A percentile compares a stretch with the other conserved stretches of the same genome.
These are phyloP conservation scores for Aspergillus wentii DNA, from an alignment of 495 filamentous ascomycete genomes.

Conservation along the genomic window DNA sequence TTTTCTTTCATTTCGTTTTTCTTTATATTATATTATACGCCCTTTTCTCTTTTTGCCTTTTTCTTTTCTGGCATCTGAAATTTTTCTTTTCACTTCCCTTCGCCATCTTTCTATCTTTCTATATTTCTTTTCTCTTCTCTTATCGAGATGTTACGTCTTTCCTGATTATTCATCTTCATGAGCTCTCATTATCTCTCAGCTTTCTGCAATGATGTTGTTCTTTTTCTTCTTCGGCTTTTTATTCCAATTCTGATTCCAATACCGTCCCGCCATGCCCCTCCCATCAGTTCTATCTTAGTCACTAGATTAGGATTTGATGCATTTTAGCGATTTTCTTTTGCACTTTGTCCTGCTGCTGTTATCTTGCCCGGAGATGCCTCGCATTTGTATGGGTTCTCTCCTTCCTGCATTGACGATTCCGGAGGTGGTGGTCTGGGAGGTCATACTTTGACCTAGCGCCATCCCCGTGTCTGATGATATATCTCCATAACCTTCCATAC, in stretches of 20 bases:
- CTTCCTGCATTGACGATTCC: too few relatives aligned
- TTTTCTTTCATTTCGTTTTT: conserved; percentile 7
- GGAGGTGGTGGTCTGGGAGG: too few relatives aligned
- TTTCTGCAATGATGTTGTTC: conserved; percentile 1
- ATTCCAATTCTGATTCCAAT: too few relatives aligned
- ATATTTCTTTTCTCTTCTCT: neutral
- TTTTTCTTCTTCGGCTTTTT: neutral
- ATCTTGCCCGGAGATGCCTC: conserved; percentile 14
- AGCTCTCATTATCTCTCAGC: neutral
- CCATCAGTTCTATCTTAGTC: conserved; percentile 9
- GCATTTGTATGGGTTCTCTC: conserved; percentile 11
- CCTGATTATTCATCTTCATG: neutral
- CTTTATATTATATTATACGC: conserved; percentile 1
- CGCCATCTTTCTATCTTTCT: conserved; percentile 4
- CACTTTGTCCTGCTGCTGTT: conserved; percentile 15
- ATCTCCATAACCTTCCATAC: too few relatives aligned
- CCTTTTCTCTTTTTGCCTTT: conserved; percentile 7
- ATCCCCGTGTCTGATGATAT: too few relatives aligned
- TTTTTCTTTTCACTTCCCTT: conserved; percentile 5
- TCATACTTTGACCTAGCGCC: too few relatives aligned
- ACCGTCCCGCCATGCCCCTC: conserved; percentile 7
- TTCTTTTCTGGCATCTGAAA: conserved; percentile 7
- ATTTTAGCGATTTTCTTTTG: conserved; percentile 32
- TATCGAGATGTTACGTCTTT: too few relatives aligned
- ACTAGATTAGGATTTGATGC: conserved; percentile 31